A percentile compares a stretch with the other conserved stretches of the same genome.
Evolutionary conservation across 176 grass and related monocot species (phyloP).

Genomic region (Oryza glaberrima): DNA sequence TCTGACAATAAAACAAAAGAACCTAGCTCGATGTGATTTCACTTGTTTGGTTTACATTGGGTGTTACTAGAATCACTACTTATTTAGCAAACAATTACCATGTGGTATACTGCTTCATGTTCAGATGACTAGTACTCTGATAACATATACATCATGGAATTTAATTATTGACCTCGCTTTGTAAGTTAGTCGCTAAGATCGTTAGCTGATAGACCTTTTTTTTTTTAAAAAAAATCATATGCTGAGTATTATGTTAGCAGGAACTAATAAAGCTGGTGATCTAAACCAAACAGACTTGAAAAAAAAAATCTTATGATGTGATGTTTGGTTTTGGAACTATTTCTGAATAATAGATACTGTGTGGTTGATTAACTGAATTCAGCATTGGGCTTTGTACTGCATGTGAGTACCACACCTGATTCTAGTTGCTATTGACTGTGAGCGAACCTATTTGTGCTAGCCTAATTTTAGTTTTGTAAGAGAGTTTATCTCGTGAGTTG

Average conservation of each 20-base stretch:
- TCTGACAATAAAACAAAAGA: too few relatives aligned
- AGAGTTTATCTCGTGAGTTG: neutral
- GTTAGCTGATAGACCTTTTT: neutral
- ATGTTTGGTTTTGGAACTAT: too few relatives aligned
- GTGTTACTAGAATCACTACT: neutral
- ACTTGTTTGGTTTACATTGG: neutral
- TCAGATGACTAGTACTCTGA: neutral
- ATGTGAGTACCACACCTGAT: neutral
- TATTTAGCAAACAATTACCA: too few relatives aligned
- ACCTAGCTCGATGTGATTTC: neutral
- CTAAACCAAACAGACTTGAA: too few relatives aligned
- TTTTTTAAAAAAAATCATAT: neutral
- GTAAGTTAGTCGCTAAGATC: neutral
- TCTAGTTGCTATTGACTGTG: neutral
- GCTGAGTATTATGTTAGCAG: neutral
- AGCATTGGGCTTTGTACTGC: neutral
- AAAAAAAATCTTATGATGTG: too few relatives aligned
- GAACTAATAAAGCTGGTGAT: neutral
- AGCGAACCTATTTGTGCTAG: neutral
- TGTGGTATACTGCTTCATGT: neutral
- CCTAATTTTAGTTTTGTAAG: neutral
- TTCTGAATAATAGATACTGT: neutral
- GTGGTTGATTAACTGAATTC: neutral
- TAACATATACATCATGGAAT: neutral
- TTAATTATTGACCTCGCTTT: neutral